Base-by-base conservation (phyloP, 2,329 filamentous ascomycete species). In the Pseudogymnoascus sp. region DNA sequence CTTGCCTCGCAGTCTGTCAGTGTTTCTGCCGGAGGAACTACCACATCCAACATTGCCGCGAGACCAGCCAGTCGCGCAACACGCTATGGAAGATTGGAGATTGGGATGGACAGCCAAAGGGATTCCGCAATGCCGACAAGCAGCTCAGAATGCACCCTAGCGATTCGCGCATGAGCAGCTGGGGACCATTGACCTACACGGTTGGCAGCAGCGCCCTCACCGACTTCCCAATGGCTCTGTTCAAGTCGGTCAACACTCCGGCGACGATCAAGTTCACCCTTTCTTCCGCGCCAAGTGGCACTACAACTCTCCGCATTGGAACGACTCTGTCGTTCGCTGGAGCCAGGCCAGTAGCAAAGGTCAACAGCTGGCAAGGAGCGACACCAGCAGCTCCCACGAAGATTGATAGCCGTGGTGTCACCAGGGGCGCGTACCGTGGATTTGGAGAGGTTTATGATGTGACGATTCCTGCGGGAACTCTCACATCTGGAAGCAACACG, bases 71-170 rank as follows among this genome's bases (percentile, higher is more conserved):
- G 11, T 77, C 80, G 4, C 78, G 78, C 49, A 81, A 75, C 0
- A 82, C 82, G 0, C 75, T 89, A 61, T 89, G 82, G 77, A 81
- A 83, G 67, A 87, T 89, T 59, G 87, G 87, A 25, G 79, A 84
- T 21, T 87, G 83, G 76, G 87, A 89, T 67, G 86, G 86, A 55
- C 79, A 83, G 72, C 84, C 84, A 18, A 82, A 77, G 5, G 85
- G 84, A 14, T 87, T 89, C 77, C 80, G 81, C 66, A 89, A 90
- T 70, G 86, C 86, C 12, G 85, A 81, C 62, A 87, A 87, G 69
- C 83, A 87, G 70, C 79, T 85, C 12, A 80, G 84, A 60, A 89
- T 89, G 86, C 87, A 89, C 70, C 87, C 86, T 2, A 84, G 83
- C 3, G 87, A 88, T 73, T 75, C 74, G 40, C 82, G 86, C 68